These are phyloP conservation scores for Chaetomiaceae sp. DNA, from an alignment of 2,329 filamentous ascomycete genomes.

Conservation along the genomic window DNA sequence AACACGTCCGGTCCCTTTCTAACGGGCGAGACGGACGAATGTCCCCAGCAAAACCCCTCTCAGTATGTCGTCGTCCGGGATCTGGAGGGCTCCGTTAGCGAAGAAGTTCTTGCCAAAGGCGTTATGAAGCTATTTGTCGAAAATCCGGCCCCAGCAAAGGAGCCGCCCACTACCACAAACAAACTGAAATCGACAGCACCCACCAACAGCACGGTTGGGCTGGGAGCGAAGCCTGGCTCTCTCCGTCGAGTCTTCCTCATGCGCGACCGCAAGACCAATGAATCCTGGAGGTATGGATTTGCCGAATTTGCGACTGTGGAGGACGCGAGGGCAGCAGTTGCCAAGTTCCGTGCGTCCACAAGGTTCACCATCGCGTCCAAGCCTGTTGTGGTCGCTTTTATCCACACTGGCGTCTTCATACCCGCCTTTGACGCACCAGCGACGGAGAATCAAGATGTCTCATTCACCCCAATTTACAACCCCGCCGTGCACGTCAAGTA, in stretches of 20 bases:
- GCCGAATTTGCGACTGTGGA: constrained; percentile 73
- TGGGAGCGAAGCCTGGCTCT: constrained; percentile 68
- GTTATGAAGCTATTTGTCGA: constrained; percentile 65
- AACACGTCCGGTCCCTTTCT: constrained; percentile 31
- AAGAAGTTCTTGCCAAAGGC: constrained; percentile 66
- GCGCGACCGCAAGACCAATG: constrained; percentile 62
- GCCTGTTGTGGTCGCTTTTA: constrained; percentile 64
- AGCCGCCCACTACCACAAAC: constrained; percentile 39
- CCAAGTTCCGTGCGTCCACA: constrained; percentile 64
- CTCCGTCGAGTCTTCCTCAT: constrained; percentile 71
- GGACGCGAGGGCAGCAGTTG: constrained; percentile 68
- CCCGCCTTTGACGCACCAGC: constrained; percentile 57
- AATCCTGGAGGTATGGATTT: constrained; percentile 77
- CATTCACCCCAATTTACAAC: constrained; percentile 66
- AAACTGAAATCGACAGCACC: constrained; percentile 57
- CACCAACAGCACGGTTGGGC: constrained; percentile 48
- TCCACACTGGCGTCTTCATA: constrained; percentile 79
- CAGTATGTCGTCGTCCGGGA: constrained; percentile 72
- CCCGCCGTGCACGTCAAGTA: constrained; percentile 63
- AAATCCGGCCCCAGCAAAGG: constrained; percentile 45
- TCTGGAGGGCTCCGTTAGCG: constrained; percentile 62
- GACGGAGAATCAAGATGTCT: constrained; percentile 53
- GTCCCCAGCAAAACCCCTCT: constrained; percentile 50
- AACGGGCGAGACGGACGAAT: constrained; percentile 39
- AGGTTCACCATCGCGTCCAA: constrained; percentile 74